Evolutionary conservation across 2,329 filamentous ascomycete species (phyloP), one percentile per base, ranked within the genome.

Genomic region (Fusarium verticillioides): DNA sequence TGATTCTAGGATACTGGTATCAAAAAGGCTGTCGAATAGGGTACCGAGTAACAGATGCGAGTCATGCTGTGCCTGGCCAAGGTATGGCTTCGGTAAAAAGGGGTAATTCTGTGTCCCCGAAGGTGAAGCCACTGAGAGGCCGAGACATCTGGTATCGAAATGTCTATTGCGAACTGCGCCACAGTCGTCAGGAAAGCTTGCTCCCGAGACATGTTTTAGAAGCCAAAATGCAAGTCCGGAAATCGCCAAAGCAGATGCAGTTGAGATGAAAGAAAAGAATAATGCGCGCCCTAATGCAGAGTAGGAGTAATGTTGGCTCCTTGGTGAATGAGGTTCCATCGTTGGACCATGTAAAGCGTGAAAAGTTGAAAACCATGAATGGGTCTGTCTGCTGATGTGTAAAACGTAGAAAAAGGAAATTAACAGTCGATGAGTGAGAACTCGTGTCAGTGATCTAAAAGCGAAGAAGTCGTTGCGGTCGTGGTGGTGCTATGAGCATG

Each of bases 391-490:
- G 52, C 52, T 37, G 73, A 75, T 77, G 73, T 75, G 69, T 73
- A 47, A 77, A 74, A 66, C 56, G 71, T 74, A 69, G 60, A 73
- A 70, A 60, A 60, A 73, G 50, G 60, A 30, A 49, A 61, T 72
- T 69, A 69, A 60, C 42, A 64, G 69, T 72, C 65, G 74, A 61
- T 66, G 65, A 70, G 74, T 68, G 63, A 66, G 60, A 69, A 77
- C 69, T 73, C 74, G 74, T 63, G 74, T 70, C 69, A 68, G 54
- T 49, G 70, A 67, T 78, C 75, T 78, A 79, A 75, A 67, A 76
- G 74, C 73, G 73, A 73, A 76, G 65, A 60, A 65, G 70, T 78
- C 77, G 73, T 78, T 75, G 67, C 77, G 69, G 77, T 78, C 77
- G 74, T 75, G 70, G 75, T 73, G 66, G 70, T 69, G 68, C 66